Evolutionary conservation across 2,329 filamentous ascomycete species (phyloP).

Genomic region (Monosporascus ibericus): DNA sequence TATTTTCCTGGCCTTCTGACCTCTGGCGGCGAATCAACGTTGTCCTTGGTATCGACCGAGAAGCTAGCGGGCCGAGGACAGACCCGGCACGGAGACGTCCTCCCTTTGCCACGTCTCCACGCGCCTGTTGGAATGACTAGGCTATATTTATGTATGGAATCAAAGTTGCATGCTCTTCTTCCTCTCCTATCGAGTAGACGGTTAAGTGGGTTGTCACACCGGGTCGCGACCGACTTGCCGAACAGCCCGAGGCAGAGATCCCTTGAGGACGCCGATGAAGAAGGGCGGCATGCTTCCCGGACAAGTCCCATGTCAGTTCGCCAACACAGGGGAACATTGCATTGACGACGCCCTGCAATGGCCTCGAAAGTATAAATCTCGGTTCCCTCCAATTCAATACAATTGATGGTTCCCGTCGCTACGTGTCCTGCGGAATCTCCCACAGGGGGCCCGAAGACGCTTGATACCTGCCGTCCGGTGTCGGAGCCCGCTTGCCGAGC

Average conservation of each 20-base stretch:
- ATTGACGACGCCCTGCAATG: slow-evolving; percentile 23
- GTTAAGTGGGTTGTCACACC: slow-evolving; percentile 20
- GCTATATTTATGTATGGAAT: not conserved
- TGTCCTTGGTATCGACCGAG: too few species aligned
- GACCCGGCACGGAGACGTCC: too few species aligned
- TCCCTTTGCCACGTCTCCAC: too few species aligned
- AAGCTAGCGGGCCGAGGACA: slow-evolving; percentile 1
- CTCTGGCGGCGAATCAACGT: slow-evolving; percentile 15
- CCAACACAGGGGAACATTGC: slow-evolving; percentile 18
- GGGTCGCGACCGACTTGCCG: slow-evolving; percentile 17
- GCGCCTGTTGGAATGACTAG: too few species aligned
- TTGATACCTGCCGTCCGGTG: not conserved
- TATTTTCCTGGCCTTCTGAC: slow-evolving; percentile 12
- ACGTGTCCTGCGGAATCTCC: too few species aligned
- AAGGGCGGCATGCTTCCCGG: slow-evolving; percentile 1
- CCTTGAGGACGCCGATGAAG: slow-evolving; percentile 2
- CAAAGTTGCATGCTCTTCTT: slow-evolving; percentile 14
- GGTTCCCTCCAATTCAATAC: too few species aligned
- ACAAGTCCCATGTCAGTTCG: slow-evolving; percentile 12
- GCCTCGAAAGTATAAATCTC: not conserved
- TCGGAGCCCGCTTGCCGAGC: slow-evolving; percentile 14
- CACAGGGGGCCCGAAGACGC: too few species aligned
- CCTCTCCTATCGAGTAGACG: slow-evolving; percentile 13
- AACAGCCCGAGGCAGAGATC: slow-evolving; percentile 10
- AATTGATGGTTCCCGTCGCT: too few species aligned